Base-by-base conservation (phyloP, 2,329 filamentous ascomycete species). In the Fusarium staphyleae region DNA sequence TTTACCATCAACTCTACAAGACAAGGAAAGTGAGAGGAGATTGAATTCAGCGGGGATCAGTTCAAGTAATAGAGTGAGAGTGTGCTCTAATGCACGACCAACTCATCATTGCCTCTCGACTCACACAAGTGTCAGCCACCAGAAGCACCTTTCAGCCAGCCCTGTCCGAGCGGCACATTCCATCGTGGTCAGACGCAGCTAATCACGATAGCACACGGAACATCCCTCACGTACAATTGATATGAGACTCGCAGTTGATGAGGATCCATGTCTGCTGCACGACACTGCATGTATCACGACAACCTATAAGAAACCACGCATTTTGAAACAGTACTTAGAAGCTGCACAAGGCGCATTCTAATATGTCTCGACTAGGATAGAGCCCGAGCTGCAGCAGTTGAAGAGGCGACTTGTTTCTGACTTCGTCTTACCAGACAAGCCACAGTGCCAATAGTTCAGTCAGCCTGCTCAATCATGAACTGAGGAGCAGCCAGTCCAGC, bases 291-390 rank as follows among this genome's bases (percentile, higher is more conserved):
- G 11, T 30, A 5, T 30, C 22, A 26, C 5, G n/a, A 11, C 32
- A 22, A 11, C 45, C 45, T 48, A 48, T 48, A 19, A 15, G 24
- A 42, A 13, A 9, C 12, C 19, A 18, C 28, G 45, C 16, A 42
- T 48, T 42, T 28, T 42, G 19, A 48, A 48, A n/a, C 36, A 28
- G 29, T 11, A 18, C 39, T 13, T 15, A 1, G 28, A 42, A n/a
- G 29, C 19, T 24, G 36, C 45, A 40, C 18, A 22, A 32, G 36
- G 7, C 22, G 45, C 45, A 48, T 48, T 15, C 19, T 35, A 29
- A 36, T 28, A 19, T 14, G 14, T 12, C 45, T 41, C 36, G 14
- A 34, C 45, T 42, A 36, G 45, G 45, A 40, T 41, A 34, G 45
- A 41, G 35, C 9, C 19, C 22, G 18, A 16, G 35, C 15, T 26